Evolutionary conservation across 768 basidiomycete species (phyloP).

Genomic region (Solioccasus polychromus): DNA sequence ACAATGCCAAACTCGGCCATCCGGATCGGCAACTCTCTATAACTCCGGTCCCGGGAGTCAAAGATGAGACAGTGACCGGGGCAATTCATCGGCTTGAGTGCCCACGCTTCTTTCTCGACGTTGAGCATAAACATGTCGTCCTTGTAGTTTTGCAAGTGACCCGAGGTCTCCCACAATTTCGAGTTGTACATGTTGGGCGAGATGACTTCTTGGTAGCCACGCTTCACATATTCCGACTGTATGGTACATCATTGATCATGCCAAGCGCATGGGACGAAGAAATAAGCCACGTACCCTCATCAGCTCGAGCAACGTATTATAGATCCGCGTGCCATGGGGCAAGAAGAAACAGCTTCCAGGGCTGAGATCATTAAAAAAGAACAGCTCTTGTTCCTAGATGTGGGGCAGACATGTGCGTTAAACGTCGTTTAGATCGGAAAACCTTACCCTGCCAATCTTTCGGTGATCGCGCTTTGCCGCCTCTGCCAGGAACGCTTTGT

Average conservation of each 20-base stretch:
- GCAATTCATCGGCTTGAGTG: conserved; percentile 98
- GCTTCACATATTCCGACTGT: conserved; percentile 89
- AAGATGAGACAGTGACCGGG: conserved; percentile 97
- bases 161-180: conserved; percentile 97
- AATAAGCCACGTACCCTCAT: conserved; percentile 64
- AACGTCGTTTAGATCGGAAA: neutral
- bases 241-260: conserved; percentile 2
- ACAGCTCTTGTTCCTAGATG: conserved; percentile 86
- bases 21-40: conserved; percentile 93
- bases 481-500: conserved; percentile 94
- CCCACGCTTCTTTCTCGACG: conserved; percentile 95
- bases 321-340: conserved; percentile 95
- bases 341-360: conserved; percentile 97
- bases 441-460: conserved; percentile 80
- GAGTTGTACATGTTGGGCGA: conserved; percentile 97
- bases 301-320: conserved; percentile 88
- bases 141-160: conserved; percentile 97
- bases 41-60: conserved; percentile 88
- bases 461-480: conserved; percentile 98
- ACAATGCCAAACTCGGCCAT: conserved; percentile 99
- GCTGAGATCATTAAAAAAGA: conserved; percentile 97
- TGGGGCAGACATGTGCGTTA: neutral
- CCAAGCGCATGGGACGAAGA: conserved; percentile 6
- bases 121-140: conserved; percentile 97
- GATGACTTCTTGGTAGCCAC: conserved; percentile 98